A percentile compares a stretch with the other conserved stretches of the same genome.
phyloP scores from a whole-genome alignment of 768 basidiomycete species.

The Cubamyces lactineus region DNA sequence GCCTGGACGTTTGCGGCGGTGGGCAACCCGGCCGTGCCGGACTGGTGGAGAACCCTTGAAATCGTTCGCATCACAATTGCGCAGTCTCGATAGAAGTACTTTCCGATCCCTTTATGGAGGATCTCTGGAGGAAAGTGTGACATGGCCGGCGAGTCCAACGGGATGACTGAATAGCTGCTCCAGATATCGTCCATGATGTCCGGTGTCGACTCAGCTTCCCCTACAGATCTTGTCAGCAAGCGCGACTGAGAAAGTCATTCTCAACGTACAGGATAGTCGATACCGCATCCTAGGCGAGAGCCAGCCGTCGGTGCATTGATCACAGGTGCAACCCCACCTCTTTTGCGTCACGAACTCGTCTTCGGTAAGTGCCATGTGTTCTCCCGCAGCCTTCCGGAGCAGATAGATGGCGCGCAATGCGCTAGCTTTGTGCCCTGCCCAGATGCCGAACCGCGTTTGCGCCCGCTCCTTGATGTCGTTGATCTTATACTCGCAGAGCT shows the following conservation, averaged over 20 bases:
- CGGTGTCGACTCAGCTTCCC: not conserved
- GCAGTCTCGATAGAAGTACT: constrained; percentile 2
- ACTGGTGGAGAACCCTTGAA: not conserved
- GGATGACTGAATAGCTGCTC: too few relatives aligned
- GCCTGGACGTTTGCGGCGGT: not conserved
- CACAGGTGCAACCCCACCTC: constrained; percentile 21
- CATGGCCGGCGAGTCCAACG: not conserved
- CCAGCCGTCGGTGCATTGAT: constrained; percentile 19
- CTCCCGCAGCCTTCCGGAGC: constrained; percentile 8
- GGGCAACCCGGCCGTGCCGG: constrained; percentile 2
- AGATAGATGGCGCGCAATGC: constrained; percentile 4
- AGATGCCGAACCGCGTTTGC: not conserved
- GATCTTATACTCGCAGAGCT: constrained; percentile 14
- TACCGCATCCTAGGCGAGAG: constrained; percentile 22
- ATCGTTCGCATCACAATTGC: constrained; percentile 1
- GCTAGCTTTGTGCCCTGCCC: not conserved
- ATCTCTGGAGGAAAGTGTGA: not conserved
- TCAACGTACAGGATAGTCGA: constrained; percentile 9
- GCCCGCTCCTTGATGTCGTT: not conserved
- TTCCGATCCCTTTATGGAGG: not conserved
- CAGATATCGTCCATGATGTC: not conserved
- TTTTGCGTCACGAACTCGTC: constrained; percentile 4
- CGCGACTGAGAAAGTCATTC: not conserved
- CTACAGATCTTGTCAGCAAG: not conserved
- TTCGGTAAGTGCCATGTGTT: not conserved